phyloP scores from a whole-genome alignment of 768 basidiomycete species.

The Collybia mongolica region DNA sequence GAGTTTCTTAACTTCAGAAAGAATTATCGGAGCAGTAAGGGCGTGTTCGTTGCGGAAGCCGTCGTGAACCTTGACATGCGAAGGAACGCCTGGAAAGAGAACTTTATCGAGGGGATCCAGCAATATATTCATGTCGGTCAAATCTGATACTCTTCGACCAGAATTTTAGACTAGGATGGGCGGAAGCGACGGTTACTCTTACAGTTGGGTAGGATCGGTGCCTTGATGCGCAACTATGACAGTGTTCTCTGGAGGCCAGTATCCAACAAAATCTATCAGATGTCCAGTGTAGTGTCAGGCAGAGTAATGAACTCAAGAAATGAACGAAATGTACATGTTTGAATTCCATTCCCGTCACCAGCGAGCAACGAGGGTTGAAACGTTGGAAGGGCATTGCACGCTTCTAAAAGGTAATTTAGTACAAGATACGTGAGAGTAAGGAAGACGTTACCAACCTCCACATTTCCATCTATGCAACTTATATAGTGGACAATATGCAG shows the following conservation, averaged over 20 bases:
- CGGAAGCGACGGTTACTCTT: slow-evolving; percentile 9
- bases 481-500: slow-evolving; percentile 47
- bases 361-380: slow-evolving; percentile 42
- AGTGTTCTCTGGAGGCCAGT: slow-evolving; percentile 45
- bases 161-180: no score
- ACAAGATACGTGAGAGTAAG: not conserved
- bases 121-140: not conserved
- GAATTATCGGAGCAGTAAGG: slow-evolving; percentile 2
- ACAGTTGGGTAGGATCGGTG: slow-evolving; percentile 56
- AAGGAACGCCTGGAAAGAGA: not conserved
- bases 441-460: slow-evolving; percentile 30
- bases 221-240: slow-evolving; percentile 62
- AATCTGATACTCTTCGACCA: no score
- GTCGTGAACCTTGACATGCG: not conserved
- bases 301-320: not conserved
- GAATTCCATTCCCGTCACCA: slow-evolving; percentile 46
- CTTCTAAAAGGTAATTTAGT: slow-evolving; percentile 20
- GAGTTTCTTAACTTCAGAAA: slow-evolving; percentile 29
- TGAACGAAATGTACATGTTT: slow-evolving; percentile 37
- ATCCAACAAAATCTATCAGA: slow-evolving; percentile 52
- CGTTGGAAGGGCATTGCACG: slow-evolving; percentile 35
- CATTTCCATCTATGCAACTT: slow-evolving; percentile 39
- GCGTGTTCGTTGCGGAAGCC: slow-evolving; percentile 4
- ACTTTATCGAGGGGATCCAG: not conserved
- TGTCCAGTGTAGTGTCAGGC: not conserved